Conservation (phyloP, 306 rosid genomes). For the Lablab purpureus region DNA sequence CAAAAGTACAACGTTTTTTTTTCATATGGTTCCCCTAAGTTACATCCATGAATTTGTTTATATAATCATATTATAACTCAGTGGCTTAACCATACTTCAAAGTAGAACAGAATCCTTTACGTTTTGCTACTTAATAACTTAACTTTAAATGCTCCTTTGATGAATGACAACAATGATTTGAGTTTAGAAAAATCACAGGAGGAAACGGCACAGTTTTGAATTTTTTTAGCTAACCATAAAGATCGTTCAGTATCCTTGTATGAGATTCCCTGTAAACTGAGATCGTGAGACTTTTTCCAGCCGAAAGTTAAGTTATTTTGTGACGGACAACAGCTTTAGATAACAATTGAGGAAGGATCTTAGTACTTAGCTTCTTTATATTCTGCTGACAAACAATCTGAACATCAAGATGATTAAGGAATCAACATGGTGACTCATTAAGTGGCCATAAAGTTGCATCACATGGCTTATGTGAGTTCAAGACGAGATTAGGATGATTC, state of each 20-base stretch:
- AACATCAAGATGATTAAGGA: slow-evolving; percentile 26
- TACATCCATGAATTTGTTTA: not conserved
- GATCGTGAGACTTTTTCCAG: not conserved
- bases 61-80: not conserved
- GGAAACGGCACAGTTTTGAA: not conserved
- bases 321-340: slow-evolving; percentile 20
- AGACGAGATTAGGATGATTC: slow-evolving; percentile 29
- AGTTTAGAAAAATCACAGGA: not conserved
- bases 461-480: slow-evolving; percentile 19
- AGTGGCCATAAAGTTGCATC: slow-evolving; percentile 25
- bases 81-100: slow-evolving; percentile 1
- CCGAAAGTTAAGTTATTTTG: slow-evolving; percentile 10
- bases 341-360: slow-evolving; percentile 1
- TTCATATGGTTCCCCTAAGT: not conserved
- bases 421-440: slow-evolving; percentile 39
- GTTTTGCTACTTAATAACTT: not conserved
- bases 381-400: slow-evolving; percentile 21
- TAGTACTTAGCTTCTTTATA: slow-evolving; percentile 29
- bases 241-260: not conserved
- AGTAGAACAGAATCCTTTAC: not conserved
- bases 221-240: not conserved
- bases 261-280: not conserved
- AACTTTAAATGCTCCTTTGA: not conserved
- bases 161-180: not conserved
- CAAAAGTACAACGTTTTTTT: slow-evolving; percentile 19